Evolutionary conservation across 768 basidiomycete species (phyloP), one percentile per base, ranked within the genome.

Genomic region (Exidia glandulosa): DNA sequence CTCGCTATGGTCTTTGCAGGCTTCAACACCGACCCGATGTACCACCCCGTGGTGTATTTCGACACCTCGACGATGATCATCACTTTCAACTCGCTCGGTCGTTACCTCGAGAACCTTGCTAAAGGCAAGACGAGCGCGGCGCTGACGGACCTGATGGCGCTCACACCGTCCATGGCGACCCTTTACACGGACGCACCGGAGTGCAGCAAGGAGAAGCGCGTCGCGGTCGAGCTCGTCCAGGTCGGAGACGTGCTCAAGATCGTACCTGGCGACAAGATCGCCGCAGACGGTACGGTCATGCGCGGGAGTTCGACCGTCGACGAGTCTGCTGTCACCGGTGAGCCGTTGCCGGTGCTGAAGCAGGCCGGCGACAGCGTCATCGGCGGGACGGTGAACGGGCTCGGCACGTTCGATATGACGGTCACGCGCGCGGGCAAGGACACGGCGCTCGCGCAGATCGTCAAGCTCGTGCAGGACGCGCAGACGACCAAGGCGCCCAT

Each of bases 41-140:
- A 80, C 69, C 86, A 82, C 23, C 95, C 96, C 2, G 81, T 87
- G 69, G 81, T 93, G 50, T 98, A 98, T 74, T 98, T 98, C 75
- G 96, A 99, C 74, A 98, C 96, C 1, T 96, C 92, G 68, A 96
- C 96, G 23, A 98, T 97, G 96, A 77, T 99, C 62, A 87, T 99
- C 79, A 90, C 87, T 76, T 98, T 99, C 71, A 88, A 98, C 66
- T 94, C 92, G 2, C 81, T 98, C 14, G 96, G 96, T 3, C 85
- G 96, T 29, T 96, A 87, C 74, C 81, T 98, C 56, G 96, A 98
- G 75, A 98, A 98, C 73, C 82, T 86, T 59, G 96, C 96, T 54
- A 98, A 98, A 72, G 95, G 96, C 32, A 90, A 90, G 73, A 98
- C 96, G 2, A 94, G 92, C 47, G 94, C 94, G 1, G 96, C 96